Conservation (phyloP, 1,284 basidiomycete genomes). For the Moesziomyces aphidis region DNA sequence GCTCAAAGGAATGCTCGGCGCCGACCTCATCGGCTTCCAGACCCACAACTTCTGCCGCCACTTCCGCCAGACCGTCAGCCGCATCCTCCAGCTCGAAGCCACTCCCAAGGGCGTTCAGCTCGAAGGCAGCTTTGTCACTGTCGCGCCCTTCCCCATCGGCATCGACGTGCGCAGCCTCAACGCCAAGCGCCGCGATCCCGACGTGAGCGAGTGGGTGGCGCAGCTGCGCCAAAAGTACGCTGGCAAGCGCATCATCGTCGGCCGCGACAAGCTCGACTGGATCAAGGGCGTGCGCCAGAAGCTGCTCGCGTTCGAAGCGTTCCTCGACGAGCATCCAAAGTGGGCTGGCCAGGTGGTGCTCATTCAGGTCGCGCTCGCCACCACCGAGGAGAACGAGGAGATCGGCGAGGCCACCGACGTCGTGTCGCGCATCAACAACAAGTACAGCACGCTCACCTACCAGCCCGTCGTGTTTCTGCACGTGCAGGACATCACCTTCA, state of each 20-base stretch:
- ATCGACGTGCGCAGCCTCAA: constrained; percentile 81
- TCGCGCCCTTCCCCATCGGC: constrained; percentile 88
- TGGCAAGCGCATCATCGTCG: constrained; percentile 86
- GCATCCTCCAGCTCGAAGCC: constrained; percentile 83
- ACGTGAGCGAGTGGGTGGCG: constrained; percentile 83
- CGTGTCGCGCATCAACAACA: constrained; percentile 83
- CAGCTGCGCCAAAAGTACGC: constrained; percentile 81
- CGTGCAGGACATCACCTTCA: constrained; percentile 85
- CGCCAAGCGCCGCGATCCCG: constrained; percentile 78
- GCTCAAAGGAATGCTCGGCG: constrained; percentile 79
- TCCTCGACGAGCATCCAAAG: constrained; percentile 81
- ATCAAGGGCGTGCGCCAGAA: constrained; percentile 87
- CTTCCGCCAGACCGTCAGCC: constrained; percentile 78
- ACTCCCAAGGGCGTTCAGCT: constrained; percentile 83
- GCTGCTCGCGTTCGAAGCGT: constrained; percentile 83
- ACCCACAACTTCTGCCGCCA: constrained; percentile 75
- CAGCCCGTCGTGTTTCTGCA: constrained; percentile 89
- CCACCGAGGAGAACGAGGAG: constrained; percentile 80
- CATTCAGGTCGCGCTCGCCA: constrained; percentile 86
- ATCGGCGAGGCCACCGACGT: constrained; percentile 81
- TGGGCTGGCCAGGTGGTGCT: constrained; percentile 84
- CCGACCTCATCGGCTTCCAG: constrained; percentile 83
- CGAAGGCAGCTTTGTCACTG: constrained; percentile 76
- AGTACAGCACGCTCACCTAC: constrained; percentile 84
- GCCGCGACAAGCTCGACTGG: constrained; percentile 87